Base-by-base conservation (phyloP, 768 basidiomycete species). In the Paxillus involutus region DNA sequence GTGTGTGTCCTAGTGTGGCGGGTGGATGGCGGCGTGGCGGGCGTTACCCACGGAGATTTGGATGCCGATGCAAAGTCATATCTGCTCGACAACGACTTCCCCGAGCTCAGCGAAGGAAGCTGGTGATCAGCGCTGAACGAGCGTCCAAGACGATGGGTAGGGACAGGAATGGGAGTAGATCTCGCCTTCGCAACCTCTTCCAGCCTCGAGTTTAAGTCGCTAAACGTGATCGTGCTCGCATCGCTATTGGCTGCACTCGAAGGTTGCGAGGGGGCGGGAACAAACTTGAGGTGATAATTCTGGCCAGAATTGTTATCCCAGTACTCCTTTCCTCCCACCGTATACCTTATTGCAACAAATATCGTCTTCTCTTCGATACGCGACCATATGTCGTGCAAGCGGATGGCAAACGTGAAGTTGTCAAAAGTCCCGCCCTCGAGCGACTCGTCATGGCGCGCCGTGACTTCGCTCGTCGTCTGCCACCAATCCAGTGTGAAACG, bases 401-500 rank as follows among this genome's bases (percentile, higher is more conserved):
- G 78, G 60, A 95, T 85, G 17, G 70, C 73, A 71, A 95, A 96
- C 21, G 75, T 67, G 72, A 96, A 96, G 17, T 89, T 76, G 65
- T 95, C 94, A 66, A 81, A 79, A 24, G 50, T 51, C 36, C 73
- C 69, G 30, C 58, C 66, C 43, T 59, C 60, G 19, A 75, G 57
- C 35, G 77, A 67, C 52, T 81, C 78, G 17, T 73, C 71, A 67
- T 91, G 88, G 47, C 81, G 83, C 24, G 86, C 95, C 0, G 86
- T 82, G 53, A 97, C 91, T 71, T 98, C 96, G 69, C 88, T 90
- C 54, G 92, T 95, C 44, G 96, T 99, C 70, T 94, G 92, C 96
- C 96, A 98, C 60, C 77, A 80, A 67, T 98, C 96, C 61, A 95
- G 81, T 1, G 96, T 98, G 71, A 97, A 98, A 29, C 96, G 84